phyloP scores from a whole-genome alignment of 208 protist species.

The Leptomonas seymouri region DNA sequence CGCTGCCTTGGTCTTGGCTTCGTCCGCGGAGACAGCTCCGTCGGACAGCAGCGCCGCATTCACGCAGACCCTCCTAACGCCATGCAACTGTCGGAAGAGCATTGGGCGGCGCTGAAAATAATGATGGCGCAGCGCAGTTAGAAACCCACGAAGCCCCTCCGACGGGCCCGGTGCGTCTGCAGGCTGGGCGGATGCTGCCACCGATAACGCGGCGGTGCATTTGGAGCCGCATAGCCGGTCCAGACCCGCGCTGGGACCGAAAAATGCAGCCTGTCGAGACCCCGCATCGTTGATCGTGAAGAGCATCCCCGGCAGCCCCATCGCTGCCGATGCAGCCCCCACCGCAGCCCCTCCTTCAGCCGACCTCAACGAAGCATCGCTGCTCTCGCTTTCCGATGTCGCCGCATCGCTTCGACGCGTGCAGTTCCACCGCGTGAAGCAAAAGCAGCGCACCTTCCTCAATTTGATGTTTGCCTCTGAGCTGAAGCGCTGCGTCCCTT shows the following conservation, averaged over 20 bases:
- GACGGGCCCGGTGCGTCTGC: not conserved
- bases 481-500: conserved; percentile 84
- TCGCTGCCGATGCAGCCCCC: conserved; percentile 49
- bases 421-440: conserved; percentile 69
- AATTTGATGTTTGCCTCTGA: conserved; percentile 77
- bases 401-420: not conserved
- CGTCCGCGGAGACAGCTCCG: not conserved
- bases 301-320: conserved; percentile 85
- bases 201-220: too few relatives aligned
- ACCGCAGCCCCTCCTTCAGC: not conserved
- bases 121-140: conserved; percentile 53
- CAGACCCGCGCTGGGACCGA: conserved; percentile 51
- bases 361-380: not conserved
- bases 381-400: not conserved
- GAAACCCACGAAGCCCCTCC: conserved; percentile 47
- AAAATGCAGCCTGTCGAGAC: conserved; percentile 60
- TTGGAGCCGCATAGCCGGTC: not conserved
- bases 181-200: not conserved
- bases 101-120: conserved; percentile 80
- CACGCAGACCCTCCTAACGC: not conserved
- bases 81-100: conserved; percentile 52
- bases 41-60: not conserved
- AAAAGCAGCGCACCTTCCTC: conserved; percentile 68
- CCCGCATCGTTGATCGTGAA: conserved; percentile 89
- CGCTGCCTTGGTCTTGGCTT: not conserved